Conservation (phyloP, 805 yeast genomes). For the Maudiozyma turicensis region DNA sequence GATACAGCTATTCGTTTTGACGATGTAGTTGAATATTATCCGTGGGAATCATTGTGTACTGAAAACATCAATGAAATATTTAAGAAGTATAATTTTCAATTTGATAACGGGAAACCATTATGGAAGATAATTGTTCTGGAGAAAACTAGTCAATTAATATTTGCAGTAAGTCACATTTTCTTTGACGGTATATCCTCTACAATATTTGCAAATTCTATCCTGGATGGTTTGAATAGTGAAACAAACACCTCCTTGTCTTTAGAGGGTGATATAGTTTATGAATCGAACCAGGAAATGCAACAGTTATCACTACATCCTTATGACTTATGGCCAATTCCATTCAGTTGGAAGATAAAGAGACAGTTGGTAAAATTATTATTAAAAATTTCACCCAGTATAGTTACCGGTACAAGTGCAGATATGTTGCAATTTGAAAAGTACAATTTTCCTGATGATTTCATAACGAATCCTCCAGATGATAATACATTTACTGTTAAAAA, state of each 20-base stretch:
- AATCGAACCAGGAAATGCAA: neutral
- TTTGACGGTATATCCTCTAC: conserved; percentile 24
- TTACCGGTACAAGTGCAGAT: conserved; percentile 4
- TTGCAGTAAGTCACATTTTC: conserved; percentile 19
- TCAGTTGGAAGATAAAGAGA: conserved; percentile 11
- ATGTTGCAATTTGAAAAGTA: conserved; percentile 15
- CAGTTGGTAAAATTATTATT: conserved; percentile 5
- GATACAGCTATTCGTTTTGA: conserved; percentile 7
- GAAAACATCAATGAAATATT: conserved; percentile 14
- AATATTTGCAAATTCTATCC: conserved; percentile 13
- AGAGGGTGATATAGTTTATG: neutral
- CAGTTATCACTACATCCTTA: conserved; percentile 9
- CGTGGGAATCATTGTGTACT: conserved; percentile 9
- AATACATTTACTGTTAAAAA: conserved; percentile 11
- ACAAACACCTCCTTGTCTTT: neutral
- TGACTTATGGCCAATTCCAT: conserved; percentile 16
- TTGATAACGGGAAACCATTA: conserved; percentile 12
- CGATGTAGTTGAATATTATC: conserved; percentile 16
- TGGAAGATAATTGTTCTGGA: conserved; percentile 21
- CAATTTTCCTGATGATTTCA: conserved; percentile 4
- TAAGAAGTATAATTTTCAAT: conserved; percentile 11
- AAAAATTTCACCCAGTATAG: conserved; percentile 8
- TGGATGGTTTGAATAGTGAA: conserved; percentile 6
- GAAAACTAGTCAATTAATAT: conserved; percentile 8
- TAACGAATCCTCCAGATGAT: neutral